Base-by-base conservation (phyloP, 140 eudicot species). In the Anethum foeniculum region DNA sequence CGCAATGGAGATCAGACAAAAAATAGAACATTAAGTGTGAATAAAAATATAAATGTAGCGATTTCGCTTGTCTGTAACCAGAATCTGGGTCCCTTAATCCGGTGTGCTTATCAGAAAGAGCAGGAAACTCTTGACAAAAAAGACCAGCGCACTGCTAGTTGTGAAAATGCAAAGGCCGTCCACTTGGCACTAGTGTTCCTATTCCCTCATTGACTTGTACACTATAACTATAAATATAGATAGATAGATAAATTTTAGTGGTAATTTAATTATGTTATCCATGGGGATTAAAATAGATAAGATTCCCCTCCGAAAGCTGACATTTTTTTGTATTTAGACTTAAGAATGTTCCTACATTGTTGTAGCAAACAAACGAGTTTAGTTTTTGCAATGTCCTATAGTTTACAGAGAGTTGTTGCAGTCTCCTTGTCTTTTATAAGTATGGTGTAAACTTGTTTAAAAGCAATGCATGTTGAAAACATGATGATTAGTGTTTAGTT, bases 161-260 rank as follows among this genome's bases (percentile, higher is more conserved):
- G 80, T 52, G 80, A 77, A 58, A 49, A 56, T 30, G 16, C 2
- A 2, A 76, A 58, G 7, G 48, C 48, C 71, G 71, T 51, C 80
- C 80, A 77, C 80, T 77, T 77, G 69, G 80, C 80, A 52, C 71
- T 30, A 52, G 30, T 18, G 48, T 51, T 34, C 52, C 80, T 77
- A 5, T 77, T 77, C 80, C 30, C 39, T 0, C 48, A 32, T 77
- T 77, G 80, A 77, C 80, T 77, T 77, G 69, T 9, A 52, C 48
- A 32, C 16, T 15, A 7, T 14, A 10, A 25, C 0, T 5, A 19
- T 12, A 19, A 16, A 51, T 75, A 75, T 36, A 7, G 21, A 9
- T 41, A 72, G 34, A 62, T 62, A 8, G 16, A 62, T 23, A 58
- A 3, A 58, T 58, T 14, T 7, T 23, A 25, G 13, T n/a, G 25